Percentiles rank a stretch among this genome's conserved stretches.
These are phyloP conservation scores for Colletotrichum sansevieriae DNA, from an alignment of 2,329 filamentous ascomycete genomes.

Conservation along the genomic window DNA sequence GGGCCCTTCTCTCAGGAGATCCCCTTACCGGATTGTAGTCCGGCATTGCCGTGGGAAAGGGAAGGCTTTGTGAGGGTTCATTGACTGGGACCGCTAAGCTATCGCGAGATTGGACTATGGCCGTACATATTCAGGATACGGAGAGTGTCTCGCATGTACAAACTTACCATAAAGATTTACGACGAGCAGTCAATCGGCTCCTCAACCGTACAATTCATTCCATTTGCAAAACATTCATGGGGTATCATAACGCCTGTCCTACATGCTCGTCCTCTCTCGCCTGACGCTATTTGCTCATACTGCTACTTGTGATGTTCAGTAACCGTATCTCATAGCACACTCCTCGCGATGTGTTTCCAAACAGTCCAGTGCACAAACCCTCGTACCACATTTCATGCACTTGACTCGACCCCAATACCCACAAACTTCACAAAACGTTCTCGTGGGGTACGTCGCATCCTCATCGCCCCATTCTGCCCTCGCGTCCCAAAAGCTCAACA, in stretches of 20 bases:
- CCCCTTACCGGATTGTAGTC: neutral
- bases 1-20: neutral
- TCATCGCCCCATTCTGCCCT: conserved; percentile 59
- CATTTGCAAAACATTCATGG: conserved; percentile 7
- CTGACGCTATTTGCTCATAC: no score
- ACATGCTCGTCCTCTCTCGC: no score
- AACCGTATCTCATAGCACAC: conserved; percentile 74
- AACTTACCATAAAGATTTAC: neutral
- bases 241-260: conserved; percentile 29
- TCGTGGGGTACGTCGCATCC: conserved; percentile 64
- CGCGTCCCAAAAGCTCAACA: conserved; percentile 77
- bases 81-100: neutral
- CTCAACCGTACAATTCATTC: neutral
- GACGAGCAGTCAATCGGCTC: neutral
- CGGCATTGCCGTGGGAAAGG: neutral
- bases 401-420: conserved; percentile 84
- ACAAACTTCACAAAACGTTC: conserved; percentile 82
- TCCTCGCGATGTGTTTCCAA: conserved; percentile 79
- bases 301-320: conserved; percentile 45
- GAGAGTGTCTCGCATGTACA: neutral
- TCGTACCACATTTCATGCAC: conserved; percentile 82
- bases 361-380: conserved; percentile 83
- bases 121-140: conserved; percentile 1
- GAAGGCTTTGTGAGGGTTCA: neutral
- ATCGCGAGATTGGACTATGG: neutral